These are phyloP conservation scores for Diutina scorzettiae DNA, from an alignment of 1,139 yeast species.

Conservation along the genomic window DNA sequence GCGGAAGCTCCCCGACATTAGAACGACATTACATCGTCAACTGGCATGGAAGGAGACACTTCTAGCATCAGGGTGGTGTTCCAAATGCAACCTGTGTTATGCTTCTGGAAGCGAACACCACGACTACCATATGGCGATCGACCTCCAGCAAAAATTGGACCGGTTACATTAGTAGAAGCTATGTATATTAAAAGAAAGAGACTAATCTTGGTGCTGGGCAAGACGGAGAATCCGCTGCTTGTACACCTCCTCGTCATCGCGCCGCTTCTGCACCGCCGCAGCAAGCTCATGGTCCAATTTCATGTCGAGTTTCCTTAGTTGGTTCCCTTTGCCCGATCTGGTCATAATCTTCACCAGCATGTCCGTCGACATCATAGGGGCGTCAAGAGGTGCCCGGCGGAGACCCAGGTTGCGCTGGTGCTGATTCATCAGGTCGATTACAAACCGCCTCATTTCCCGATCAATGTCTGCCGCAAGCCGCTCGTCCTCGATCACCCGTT, in stretches of 20 bases:
- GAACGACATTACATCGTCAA: not conserved
- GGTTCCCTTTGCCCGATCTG: slow-evolving; percentile 26
- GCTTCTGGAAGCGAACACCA: slow-evolving; percentile 27
- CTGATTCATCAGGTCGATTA: slow-evolving; percentile 17
- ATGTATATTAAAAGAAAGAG: not conserved
- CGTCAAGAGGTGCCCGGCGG: slow-evolving; percentile 15
- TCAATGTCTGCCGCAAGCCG: slow-evolving; percentile 42
- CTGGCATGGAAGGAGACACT: not conserved
- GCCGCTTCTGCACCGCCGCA: slow-evolving; percentile 21
- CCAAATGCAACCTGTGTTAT: slow-evolving; percentile 15
- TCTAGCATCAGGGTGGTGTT: not conserved
- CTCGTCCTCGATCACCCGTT: slow-evolving; percentile 25
- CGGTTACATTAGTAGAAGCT: not conserved
- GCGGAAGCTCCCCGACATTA: not conserved
- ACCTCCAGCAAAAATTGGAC: slow-evolving; percentile 17
- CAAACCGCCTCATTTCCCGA: slow-evolving; percentile 33
- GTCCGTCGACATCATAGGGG: slow-evolving; percentile 8
- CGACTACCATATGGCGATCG: slow-evolving; percentile 30
- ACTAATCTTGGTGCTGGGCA: slow-evolving; percentile 10
- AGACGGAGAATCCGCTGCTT: slow-evolving; percentile 30
- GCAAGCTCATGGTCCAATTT: slow-evolving; percentile 41
- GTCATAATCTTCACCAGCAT: slow-evolving; percentile 43
- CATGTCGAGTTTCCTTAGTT: slow-evolving; percentile 26
- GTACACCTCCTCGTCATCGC: slow-evolving; percentile 23
- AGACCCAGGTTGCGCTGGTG: slow-evolving; percentile 9